Percentiles rank a stretch among this genome's conserved stretches.
Conservation (phyloP, 169 alveolate genomes). For the Babesia microti region DNA sequence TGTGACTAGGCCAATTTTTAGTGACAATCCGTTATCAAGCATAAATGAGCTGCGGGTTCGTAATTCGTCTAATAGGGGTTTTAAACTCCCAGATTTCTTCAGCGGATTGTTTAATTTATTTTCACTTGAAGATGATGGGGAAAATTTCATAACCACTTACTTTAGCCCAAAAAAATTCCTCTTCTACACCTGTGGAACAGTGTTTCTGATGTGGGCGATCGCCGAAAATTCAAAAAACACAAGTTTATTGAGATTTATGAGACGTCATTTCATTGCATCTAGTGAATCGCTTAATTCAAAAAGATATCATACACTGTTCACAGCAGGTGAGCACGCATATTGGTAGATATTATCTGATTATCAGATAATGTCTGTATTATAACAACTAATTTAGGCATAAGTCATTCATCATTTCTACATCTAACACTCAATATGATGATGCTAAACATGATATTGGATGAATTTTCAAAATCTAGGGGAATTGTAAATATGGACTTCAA, state of each 20-base stretch:
- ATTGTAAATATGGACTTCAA: slow-evolving; percentile 5
- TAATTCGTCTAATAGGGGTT: too few relatives aligned
- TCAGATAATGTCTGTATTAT: not conserved
- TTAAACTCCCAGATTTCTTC: too few relatives aligned
- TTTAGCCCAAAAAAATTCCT: too few relatives aligned
- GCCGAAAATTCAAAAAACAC: slow-evolving; percentile 29
- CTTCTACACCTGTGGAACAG: slow-evolving; percentile 38
- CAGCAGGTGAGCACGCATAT: slow-evolving; percentile 55
- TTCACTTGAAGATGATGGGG: too few relatives aligned
- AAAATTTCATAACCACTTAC: too few relatives aligned
- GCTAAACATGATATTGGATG: slow-evolving; percentile 28
- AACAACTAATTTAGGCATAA: slow-evolving; percentile 8
- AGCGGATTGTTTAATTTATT: too few relatives aligned
- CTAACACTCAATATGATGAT: slow-evolving; percentile 25
- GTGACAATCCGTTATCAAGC: too few relatives aligned
- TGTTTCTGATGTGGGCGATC: slow-evolving; percentile 48
- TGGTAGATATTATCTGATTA: too few relatives aligned
- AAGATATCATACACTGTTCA: slow-evolving; percentile 51
- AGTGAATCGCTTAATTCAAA: slow-evolving; percentile 31
- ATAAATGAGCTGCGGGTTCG: too few relatives aligned
- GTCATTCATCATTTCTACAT: slow-evolving; percentile 31
- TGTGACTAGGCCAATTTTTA: too few relatives aligned
- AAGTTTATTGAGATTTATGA: slow-evolving; percentile 47
- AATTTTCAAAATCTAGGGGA: slow-evolving; percentile 5
- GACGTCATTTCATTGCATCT: slow-evolving; percentile 52